Conservation (phyloP, 495 filamentous ascomycete species). For the Neurospora sp. region DNA sequence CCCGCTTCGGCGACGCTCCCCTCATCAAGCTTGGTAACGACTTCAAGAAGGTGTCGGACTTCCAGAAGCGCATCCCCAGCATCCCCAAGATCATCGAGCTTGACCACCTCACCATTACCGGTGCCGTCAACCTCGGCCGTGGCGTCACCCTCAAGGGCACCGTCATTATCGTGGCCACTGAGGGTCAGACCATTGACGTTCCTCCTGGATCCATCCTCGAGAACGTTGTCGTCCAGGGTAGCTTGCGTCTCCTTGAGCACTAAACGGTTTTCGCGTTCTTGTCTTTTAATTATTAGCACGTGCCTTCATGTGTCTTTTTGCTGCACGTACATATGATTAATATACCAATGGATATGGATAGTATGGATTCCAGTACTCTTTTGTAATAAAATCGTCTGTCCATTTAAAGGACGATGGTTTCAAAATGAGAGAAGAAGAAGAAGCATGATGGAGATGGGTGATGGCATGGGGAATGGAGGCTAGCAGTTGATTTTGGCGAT, state of each 20-base stretch:
- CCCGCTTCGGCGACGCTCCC: constrained; percentile 94
- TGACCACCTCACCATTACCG: constrained; percentile 95
- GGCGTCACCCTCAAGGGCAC: constrained; percentile 95
- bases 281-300: not conserved
- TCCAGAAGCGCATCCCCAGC: constrained; percentile 92
- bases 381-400: not conserved
- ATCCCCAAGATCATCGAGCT: constrained; percentile 98
- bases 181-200: constrained; percentile 96
- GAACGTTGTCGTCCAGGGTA: constrained; percentile 98
- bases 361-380: not conserved
- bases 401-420: not conserved
- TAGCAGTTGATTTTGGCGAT: not conserved
- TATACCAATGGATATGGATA: not conserved
- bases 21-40: constrained; percentile 97
- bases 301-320: not conserved
- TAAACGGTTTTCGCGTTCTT: constrained; percentile 29
- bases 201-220: constrained; percentile 92
- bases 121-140: constrained; percentile 89
- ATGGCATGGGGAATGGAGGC: not conserved
- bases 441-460: not conserved
- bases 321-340: not conserved
- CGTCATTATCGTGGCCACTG: constrained; percentile 98
- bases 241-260: constrained; percentile 88
- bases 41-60: constrained; percentile 99
- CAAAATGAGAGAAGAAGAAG: not conserved